These are phyloP conservation scores for Dujonia santamariae DNA, from an alignment of 1,139 yeast genomes.

Conservation along the genomic window DNA sequence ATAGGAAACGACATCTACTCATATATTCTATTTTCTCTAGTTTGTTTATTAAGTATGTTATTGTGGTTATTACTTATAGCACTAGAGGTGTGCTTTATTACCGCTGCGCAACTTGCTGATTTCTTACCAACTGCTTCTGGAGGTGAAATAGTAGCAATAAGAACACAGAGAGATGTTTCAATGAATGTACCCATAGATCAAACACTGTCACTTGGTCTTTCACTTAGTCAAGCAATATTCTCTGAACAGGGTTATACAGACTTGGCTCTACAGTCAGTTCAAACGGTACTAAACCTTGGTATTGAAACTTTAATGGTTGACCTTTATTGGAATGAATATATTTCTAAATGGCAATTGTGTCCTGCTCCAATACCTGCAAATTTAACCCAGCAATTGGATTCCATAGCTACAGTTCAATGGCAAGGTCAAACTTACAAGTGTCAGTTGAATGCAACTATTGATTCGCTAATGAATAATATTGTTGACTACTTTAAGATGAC, in stretches of 20 bases:
- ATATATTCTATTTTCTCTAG: too few relatives aligned
- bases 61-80: too few relatives aligned
- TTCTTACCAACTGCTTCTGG: not conserved
- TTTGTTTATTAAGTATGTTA: too few relatives aligned
- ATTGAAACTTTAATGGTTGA: slow-evolving; percentile 55
- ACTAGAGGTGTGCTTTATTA: too few relatives aligned
- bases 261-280: slow-evolving; percentile 35
- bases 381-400: slow-evolving; percentile 16
- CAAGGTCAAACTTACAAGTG: slow-evolving; percentile 29
- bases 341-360: slow-evolving; percentile 64
- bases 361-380: slow-evolving; percentile 47
- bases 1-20: too few relatives aligned
- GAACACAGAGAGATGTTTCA: slow-evolving; percentile 71
- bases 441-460: slow-evolving; percentile 42
- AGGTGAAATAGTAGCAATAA: slow-evolving; percentile 28
- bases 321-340: slow-evolving; percentile 59
- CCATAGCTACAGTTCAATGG: slow-evolving; percentile 23
- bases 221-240: slow-evolving; percentile 51
- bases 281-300: slow-evolving; percentile 46
- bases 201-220: slow-evolving; percentile 54
- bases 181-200: slow-evolving; percentile 56
- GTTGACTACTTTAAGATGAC: slow-evolving; percentile 41
- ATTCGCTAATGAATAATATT: slow-evolving; percentile 33
- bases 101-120: not conserved
- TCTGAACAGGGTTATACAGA: slow-evolving; percentile 48